Evolutionary conservation across 225 moss, liverwort and hornwort genomes (phyloP).

Genomic region (Rhytidiadelphus loreus): DNA sequence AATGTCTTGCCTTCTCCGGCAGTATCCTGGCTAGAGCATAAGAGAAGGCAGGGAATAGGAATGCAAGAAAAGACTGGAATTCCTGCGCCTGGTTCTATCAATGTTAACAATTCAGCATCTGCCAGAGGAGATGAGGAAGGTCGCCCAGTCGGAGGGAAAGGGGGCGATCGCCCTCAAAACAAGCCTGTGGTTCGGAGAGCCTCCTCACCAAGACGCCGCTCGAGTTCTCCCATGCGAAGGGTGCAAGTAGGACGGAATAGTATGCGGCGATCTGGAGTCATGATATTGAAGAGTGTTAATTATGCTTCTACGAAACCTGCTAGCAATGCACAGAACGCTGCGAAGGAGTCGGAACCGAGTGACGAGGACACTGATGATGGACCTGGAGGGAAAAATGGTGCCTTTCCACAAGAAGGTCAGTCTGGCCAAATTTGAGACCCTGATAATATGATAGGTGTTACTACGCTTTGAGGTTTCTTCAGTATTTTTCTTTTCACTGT

Average conservation of each 20-base stretch:
- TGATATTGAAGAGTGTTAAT: conserved; percentile 75
- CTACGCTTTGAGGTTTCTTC: background rate
- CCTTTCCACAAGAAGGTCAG: conserved; percentile 18
- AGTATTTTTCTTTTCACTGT: background rate
- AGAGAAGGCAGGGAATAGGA: conserved; percentile 20
- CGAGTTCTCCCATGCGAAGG: conserved; percentile 80
- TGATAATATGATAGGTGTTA: background rate
- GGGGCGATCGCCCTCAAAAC: conserved; percentile 23
- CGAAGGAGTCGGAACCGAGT: conserved; percentile 40
- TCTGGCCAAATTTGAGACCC: conserved; percentile 9
- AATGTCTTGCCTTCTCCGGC: conserved; percentile 17
- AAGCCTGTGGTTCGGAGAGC: conserved; percentile 53
- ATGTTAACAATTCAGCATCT: background rate
- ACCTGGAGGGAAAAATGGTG: conserved; percentile 27
- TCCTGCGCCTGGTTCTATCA: background rate
- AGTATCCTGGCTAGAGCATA: conserved; percentile 19
- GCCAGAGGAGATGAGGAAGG: conserved; percentile 18
- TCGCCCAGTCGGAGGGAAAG: conserved; percentile 16
- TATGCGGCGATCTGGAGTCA: conserved; percentile 74
- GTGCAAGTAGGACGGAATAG: conserved; percentile 81
- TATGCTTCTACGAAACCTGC: conserved; percentile 51
- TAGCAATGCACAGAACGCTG: conserved; percentile 12
- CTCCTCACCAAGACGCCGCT: conserved; percentile 76
- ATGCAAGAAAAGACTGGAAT: conserved; percentile 2
- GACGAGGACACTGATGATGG: conserved; percentile 59